Evolutionary conservation across 2,329 filamentous ascomycete genomes (phyloP).

Genomic region (Hypomyces perniciosus): DNA sequence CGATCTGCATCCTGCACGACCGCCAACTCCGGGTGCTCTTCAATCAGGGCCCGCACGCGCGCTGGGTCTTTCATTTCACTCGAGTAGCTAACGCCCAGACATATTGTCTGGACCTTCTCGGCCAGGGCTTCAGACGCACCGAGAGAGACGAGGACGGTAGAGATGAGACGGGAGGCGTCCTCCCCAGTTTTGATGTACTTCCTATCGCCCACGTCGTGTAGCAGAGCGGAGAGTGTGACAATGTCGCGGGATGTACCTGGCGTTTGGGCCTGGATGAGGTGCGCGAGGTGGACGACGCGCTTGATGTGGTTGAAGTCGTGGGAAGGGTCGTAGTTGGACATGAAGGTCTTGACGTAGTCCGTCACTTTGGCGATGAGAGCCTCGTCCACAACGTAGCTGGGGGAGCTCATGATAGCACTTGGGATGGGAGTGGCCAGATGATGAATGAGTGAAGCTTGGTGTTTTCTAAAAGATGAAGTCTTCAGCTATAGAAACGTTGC

Average conservation of each 20-base stretch:
- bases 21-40: conserved; percentile 53
- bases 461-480: no score
- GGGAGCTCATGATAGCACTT: conserved; percentile 18
- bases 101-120: conserved; percentile 62
- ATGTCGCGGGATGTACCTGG: conserved; percentile 35
- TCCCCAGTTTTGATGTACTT: conserved; percentile 64
- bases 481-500: no score
- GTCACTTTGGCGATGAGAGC: conserved; percentile 51
- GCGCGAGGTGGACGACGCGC: conserved; percentile 70
- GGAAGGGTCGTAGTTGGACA: conserved; percentile 73
- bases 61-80: conserved; percentile 62
- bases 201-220: conserved; percentile 86
- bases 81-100: conserved; percentile 71
- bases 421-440: background rate
- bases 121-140: conserved; percentile 56
- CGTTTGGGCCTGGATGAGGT: conserved; percentile 53
- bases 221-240: conserved; percentile 63
- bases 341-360: conserved; percentile 62
- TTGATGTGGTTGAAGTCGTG: conserved; percentile 84
- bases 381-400: conserved; percentile 25
- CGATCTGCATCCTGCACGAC: conserved; percentile 91
- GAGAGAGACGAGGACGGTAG: conserved; percentile 47
- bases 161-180: conserved; percentile 50
- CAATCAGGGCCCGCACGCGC: conserved; percentile 56
- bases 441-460: no score